Base-by-base conservation (phyloP, 2,329 filamentous ascomycete genomes). In the Colletotrichum echinochloae region DNA sequence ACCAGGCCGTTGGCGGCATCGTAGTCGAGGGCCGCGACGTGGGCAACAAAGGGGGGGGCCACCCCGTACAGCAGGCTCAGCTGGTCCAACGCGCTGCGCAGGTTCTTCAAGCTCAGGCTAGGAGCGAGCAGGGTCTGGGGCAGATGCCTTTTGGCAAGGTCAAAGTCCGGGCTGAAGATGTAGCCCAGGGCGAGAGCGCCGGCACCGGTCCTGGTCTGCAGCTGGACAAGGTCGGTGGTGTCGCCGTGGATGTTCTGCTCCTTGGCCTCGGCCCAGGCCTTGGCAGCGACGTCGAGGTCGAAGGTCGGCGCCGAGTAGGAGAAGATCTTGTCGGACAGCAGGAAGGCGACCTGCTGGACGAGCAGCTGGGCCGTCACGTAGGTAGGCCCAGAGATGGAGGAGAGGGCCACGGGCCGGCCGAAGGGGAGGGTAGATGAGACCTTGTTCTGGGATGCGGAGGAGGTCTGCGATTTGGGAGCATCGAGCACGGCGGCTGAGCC, bases 131-230 rank as follows among this genome's bases (percentile, higher is more conserved):
- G 90, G 20, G 94, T 91, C 86, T 99, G 96, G 3, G 96, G 95
- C 69, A 98, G 91, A 79, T 96, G 91, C 75, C 95, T 91, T 87
- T 96, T 98, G 84, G 89, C 90, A 77, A 97, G 82, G 80, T 98
- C 95, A 78, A 97, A 98, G 83, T 99, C 96, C 77, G 94, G 94
- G 72, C 95, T 98, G 87, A 98, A 99, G 80, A 98, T 93, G 83
- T 99, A 99, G 67, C 96, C 96, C 59, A 99, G 88, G 28, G 96
- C 94, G 78, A 98, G 92, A 74, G 93, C 91, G 66, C 95, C 96
- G 63, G 96, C 96, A 70, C 96, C 96, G 66, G 92, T 89, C 64
- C 96, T 89, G 52, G 95, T 97, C 85, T 99, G 92, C 78, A 98
- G 89, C 30, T 92, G 84, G 71, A 95, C 87, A 56, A 98, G 89